Percentiles rank a stretch among this genome's conserved stretches.
Evolutionary conservation across 306 rosid species (phyloP).

Genomic region (Lupinus albus): DNA sequence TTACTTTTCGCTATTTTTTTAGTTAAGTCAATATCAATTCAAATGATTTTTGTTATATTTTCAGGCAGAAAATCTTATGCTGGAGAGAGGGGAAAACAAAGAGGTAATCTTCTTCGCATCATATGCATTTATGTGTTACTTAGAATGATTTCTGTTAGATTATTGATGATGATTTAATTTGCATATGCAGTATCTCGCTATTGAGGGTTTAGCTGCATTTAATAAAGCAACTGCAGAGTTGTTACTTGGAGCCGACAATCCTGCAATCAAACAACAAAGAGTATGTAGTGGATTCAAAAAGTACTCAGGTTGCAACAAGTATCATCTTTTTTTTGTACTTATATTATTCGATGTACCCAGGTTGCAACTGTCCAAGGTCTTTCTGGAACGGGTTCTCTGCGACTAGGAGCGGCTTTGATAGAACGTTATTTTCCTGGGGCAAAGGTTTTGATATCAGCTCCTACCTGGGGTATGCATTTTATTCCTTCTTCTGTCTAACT

Average conservation of each 20-base stretch:
- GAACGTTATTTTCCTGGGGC: conserved; percentile 91
- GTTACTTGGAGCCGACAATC: conserved; percentile 86
- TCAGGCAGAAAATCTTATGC: conserved; percentile 89
- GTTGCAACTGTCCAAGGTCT: conserved; percentile 98
- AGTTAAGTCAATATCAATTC: background rate
- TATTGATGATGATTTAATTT: conserved; percentile 39
- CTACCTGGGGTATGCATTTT: conserved; percentile 82
- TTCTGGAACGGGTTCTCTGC: conserved; percentile 96
- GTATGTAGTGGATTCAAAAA: conserved; percentile 46
- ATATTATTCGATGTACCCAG: conserved; percentile 48
- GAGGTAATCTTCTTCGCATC: conserved; percentile 60
- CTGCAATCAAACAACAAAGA: conserved; percentile 70
- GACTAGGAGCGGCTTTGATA: conserved; percentile 85
- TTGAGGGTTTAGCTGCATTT: conserved; percentile 98
- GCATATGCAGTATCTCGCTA: conserved; percentile 78
- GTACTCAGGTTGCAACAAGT: background rate
- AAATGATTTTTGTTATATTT: conserved; percentile 24
- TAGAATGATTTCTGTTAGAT: conserved; percentile 31
- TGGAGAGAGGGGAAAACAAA: conserved; percentile 88
- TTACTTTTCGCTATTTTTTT: conserved; percentile 14
- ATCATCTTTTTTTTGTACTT: conserved; percentile 2
- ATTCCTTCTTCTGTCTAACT: conserved; percentile 30
- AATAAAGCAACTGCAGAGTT: conserved; percentile 89
- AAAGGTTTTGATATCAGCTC: conserved; percentile 86
- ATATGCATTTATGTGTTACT: conserved; percentile 22